Conservation (phyloP, 352 stramenopile genomes). For the Phytophthora macrochlamydospora region DNA sequence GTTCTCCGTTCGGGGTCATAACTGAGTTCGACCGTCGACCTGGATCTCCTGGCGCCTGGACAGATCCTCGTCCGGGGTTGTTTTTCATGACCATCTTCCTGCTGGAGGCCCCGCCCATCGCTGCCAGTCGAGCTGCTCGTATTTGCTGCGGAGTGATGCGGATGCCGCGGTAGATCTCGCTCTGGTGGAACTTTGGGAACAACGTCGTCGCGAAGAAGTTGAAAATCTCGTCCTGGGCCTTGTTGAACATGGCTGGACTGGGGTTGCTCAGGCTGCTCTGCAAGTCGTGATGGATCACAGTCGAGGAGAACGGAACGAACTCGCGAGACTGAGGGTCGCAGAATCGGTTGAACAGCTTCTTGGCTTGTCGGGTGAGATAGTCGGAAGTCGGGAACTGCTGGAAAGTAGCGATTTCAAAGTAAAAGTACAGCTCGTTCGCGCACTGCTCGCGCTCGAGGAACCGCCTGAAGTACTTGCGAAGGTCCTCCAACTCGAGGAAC, state of each 20-base stretch:
- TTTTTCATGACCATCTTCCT: constrained; percentile 5
- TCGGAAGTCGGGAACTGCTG: constrained; percentile 81
- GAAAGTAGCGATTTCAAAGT: constrained; percentile 74
- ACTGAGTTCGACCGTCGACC: constrained; percentile 11
- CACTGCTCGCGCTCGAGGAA: constrained; percentile 81
- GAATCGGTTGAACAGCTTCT: constrained; percentile 73
- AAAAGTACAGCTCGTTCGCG: constrained; percentile 73
- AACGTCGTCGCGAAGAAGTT: constrained; percentile 67
- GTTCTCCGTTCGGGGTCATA: constrained; percentile 5
- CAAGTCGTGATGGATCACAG: constrained; percentile 35
- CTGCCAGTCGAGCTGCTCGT: constrained; percentile 29
- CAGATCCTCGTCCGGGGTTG: constrained; percentile 1
- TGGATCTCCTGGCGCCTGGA: background rate
- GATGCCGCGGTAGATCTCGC: constrained; percentile 64
- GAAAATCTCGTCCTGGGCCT: constrained; percentile 71
- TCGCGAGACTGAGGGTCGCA: constrained; percentile 67
- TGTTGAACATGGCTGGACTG: constrained; percentile 73
- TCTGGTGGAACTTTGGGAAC: constrained; percentile 80
- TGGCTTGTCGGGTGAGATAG: constrained; percentile 66
- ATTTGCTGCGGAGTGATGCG: constrained; percentile 48
- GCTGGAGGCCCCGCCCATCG: constrained; percentile 23
- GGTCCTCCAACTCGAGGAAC: constrained; percentile 61
- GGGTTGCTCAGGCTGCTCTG: constrained; percentile 39
- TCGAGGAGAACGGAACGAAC: constrained; percentile 47
- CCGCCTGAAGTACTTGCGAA: constrained; percentile 64